Percentiles rank a stretch among this genome's conserved stretches.
Evolutionary conservation across 306 rosid genomes (phyloP).

Genomic region (Vigna reflexopilosa): DNA sequence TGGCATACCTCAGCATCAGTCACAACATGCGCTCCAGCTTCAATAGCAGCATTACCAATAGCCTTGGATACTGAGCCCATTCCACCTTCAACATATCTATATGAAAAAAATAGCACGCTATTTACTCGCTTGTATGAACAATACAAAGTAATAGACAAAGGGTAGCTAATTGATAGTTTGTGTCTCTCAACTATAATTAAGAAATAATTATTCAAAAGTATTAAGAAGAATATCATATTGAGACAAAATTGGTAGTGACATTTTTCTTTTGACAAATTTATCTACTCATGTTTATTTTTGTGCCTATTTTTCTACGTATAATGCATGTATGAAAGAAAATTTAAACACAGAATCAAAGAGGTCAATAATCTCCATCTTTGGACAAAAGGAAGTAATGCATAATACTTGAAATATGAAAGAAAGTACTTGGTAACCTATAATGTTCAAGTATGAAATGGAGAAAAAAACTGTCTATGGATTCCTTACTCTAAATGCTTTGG

Average conservation of each 20-base stretch:
- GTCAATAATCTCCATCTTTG: conserved; percentile 5
- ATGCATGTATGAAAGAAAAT: not conserved
- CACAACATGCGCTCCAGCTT: conserved; percentile 79
- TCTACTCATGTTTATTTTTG: conserved; percentile 3
- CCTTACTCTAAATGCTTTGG: not conserved
- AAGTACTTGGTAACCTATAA: no score
- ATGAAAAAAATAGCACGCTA: conserved; percentile 38
- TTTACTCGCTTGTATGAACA: conserved; percentile 23
- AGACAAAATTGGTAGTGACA: conserved; percentile 3
- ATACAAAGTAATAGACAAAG: conserved; percentile 20
- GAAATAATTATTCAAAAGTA: conserved; percentile 25
- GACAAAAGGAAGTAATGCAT: not conserved
- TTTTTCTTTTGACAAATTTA: not conserved
- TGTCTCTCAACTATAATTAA: conserved; percentile 25
- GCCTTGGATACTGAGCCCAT: conserved; percentile 97
- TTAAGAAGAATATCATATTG: conserved; percentile 21
- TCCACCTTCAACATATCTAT: conserved; percentile 97
- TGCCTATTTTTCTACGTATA: not conserved
- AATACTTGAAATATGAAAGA: not conserved
- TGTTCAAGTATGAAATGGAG: not conserved
- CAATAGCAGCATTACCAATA: conserved; percentile 75
- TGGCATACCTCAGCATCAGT: conserved; percentile 78
- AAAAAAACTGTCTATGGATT: not conserved
- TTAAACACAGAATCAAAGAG: not conserved
- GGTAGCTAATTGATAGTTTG: conserved; percentile 14